Conservation (phyloP, 1,284 basidiomycete species). For the Cystobasidiaceae sp. region DNA sequence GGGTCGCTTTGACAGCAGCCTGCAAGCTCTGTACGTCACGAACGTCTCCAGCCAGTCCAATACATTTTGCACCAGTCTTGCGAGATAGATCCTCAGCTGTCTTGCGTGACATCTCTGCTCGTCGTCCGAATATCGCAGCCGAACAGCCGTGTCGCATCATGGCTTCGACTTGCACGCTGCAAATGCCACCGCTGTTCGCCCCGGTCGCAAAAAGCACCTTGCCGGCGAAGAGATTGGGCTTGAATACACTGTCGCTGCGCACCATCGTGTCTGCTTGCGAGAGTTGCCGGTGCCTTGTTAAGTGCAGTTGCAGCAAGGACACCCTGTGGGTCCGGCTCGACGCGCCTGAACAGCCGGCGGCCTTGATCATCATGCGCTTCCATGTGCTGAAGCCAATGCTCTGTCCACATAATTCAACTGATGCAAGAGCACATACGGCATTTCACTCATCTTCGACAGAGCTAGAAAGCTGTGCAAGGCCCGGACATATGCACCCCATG, state of each 20-base stretch:
- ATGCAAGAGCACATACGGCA: too few relatives aligned
- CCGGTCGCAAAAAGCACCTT: constrained; percentile 93
- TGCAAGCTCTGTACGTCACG: constrained; percentile 66
- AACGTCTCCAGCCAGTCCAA: constrained; percentile 77
- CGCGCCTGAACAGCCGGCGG: too few relatives aligned
- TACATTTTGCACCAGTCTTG: constrained; percentile 64
- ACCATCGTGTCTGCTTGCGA: constrained; percentile 16
- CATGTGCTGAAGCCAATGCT: too few relatives aligned
- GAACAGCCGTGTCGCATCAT: constrained; percentile 70
- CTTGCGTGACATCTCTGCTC: constrained; percentile 66
- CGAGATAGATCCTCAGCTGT: constrained; percentile 67
- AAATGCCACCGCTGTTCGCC: constrained; percentile 67
- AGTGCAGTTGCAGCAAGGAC: not conserved
- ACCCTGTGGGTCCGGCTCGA: too few relatives aligned
- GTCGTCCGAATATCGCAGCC: constrained; percentile 41
- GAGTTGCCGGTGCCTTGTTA: not conserved
- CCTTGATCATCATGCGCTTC: too few relatives aligned
- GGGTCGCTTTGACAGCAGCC: constrained; percentile 67
- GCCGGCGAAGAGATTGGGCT: constrained; percentile 74
- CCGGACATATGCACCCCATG: too few relatives aligned
- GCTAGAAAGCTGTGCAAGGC: too few relatives aligned
- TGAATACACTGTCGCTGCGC: constrained; percentile 55
- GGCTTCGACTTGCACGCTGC: constrained; percentile 76
- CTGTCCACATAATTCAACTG: too few relatives aligned
- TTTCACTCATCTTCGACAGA: too few relatives aligned